phyloP scores from a whole-genome alignment of 331 rosid species.

The Pyracantha coccinea region DNA sequence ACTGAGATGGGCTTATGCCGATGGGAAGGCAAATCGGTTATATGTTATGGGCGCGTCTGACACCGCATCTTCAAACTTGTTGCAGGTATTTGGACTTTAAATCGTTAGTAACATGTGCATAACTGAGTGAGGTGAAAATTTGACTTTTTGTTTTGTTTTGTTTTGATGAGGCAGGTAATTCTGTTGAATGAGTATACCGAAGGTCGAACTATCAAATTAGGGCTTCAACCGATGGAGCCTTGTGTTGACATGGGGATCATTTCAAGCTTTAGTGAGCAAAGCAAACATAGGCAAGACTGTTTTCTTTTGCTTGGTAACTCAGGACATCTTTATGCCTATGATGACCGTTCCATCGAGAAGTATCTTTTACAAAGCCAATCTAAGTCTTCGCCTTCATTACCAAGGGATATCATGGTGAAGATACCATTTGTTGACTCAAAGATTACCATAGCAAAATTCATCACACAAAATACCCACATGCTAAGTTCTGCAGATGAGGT shows the following conservation, averaged over 20 bases:
- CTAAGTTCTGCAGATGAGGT: conserved; percentile 54
- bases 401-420: conserved; percentile 65
- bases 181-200: conserved; percentile 71
- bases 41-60: conserved; percentile 65
- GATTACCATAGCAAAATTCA: conserved; percentile 55
- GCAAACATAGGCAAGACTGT: conserved; percentile 54
- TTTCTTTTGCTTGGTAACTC: conserved; percentile 73
- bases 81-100: conserved; percentile 50
- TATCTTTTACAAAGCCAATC: conserved; percentile 71
- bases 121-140: too few relatives aligned
- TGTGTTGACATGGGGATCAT: conserved; percentile 67
- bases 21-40: conserved; percentile 70
- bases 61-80: conserved; percentile 31
- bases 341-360: conserved; percentile 58
- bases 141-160: not conserved
- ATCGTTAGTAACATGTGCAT: not conserved
- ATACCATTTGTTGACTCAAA: conserved; percentile 64
- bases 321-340: conserved; percentile 57
- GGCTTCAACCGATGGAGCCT: conserved; percentile 57
- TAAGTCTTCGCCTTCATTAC: conserved; percentile 49
- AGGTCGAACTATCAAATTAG: conserved; percentile 64
- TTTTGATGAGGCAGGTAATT: conserved; percentile 45
- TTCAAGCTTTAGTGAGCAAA: conserved; percentile 51
- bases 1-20: conserved; percentile 64
- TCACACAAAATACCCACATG: conserved; percentile 39